A percentile compares a stretch with the other conserved stretches of the same genome.
Evolutionary conservation across 106 monocot genomes (phyloP).

Genomic region (Allium fistulosum): DNA sequence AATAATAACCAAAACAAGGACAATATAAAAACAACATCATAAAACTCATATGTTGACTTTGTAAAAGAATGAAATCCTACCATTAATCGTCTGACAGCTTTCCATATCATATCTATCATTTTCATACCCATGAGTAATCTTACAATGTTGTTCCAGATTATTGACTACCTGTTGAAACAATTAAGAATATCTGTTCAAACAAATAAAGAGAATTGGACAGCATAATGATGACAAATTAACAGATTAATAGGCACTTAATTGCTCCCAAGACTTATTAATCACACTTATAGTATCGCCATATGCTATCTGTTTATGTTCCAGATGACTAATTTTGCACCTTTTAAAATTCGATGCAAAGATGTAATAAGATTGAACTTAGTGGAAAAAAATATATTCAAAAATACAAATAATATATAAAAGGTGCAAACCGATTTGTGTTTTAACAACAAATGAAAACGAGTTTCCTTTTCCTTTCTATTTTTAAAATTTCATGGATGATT

Average conservation of each 20-base stretch:
- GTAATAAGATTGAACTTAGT: too few relatives aligned
- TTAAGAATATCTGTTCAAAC: background rate
- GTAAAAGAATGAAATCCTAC: constrained; percentile 9
- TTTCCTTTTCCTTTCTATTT: too few relatives aligned
- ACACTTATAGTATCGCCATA: constrained; percentile 41
- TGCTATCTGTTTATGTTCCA: constrained; percentile 52
- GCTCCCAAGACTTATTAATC: constrained; percentile 57
- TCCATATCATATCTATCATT: constrained; percentile 19
- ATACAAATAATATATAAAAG: too few relatives aligned
- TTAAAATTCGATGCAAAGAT: too few relatives aligned
- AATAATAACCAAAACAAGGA: background rate
- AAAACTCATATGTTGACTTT: too few relatives aligned
- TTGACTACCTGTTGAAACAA: constrained; percentile 44
- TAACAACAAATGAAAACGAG: too few relatives aligned
- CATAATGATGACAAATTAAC: constrained; percentile 3
- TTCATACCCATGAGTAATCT: constrained; percentile 17
- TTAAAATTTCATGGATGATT: too few relatives aligned
- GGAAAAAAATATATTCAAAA: too few relatives aligned
- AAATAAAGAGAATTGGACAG: background rate
- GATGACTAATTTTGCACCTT: constrained; percentile 50
- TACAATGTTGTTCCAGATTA: constrained; percentile 42
- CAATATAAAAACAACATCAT: background rate
- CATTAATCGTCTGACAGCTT: constrained; percentile 10
- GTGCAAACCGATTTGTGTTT: too few relatives aligned
- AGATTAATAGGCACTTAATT: constrained; percentile 23